Evolutionary conservation across 2,329 filamentous ascomycete genomes (phyloP).

Genomic region (Cyphellophora europaea): DNA sequence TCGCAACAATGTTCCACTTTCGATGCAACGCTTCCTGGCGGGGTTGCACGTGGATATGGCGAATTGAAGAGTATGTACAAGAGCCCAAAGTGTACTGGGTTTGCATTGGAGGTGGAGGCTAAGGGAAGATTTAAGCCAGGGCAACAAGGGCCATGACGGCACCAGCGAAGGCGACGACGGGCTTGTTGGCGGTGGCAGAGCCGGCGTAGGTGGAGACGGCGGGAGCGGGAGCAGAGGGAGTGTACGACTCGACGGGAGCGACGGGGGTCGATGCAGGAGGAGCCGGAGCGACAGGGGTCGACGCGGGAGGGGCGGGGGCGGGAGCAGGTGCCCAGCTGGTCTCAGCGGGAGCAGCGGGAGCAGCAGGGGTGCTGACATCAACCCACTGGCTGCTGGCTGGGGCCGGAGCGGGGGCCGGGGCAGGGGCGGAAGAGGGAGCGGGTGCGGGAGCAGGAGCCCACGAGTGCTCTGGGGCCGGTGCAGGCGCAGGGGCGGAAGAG

Average conservation of each 20-base stretch:
- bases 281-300: not conserved
- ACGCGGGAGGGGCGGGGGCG: not conserved
- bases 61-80: not conserved
- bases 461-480: not conserved
- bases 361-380: not conserved
- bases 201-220: conserved; percentile 11
- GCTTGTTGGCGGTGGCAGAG: conserved; percentile 15
- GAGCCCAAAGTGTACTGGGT: too few relatives aligned
- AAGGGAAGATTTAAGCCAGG: conserved; percentile 10
- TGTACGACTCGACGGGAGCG: not conserved
- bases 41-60: not conserved
- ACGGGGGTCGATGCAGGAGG: not conserved
- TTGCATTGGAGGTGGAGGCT: not conserved
- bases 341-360: conserved; percentile 2
- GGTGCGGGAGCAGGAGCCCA: not conserved
- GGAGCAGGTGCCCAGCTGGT: not conserved
- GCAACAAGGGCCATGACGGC: conserved; percentile 13
- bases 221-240: conserved; percentile 1
- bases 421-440: conserved; percentile 1
- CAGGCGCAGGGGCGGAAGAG: not conserved
- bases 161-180: conserved; percentile 13
- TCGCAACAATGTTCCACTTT: not conserved
- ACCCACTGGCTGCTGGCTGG: not conserved
- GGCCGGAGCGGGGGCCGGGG: conserved; percentile 4
- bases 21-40: not conserved